phyloP scores from a whole-genome alignment of 140 eudicot species.

The Anethum foeniculum region DNA sequence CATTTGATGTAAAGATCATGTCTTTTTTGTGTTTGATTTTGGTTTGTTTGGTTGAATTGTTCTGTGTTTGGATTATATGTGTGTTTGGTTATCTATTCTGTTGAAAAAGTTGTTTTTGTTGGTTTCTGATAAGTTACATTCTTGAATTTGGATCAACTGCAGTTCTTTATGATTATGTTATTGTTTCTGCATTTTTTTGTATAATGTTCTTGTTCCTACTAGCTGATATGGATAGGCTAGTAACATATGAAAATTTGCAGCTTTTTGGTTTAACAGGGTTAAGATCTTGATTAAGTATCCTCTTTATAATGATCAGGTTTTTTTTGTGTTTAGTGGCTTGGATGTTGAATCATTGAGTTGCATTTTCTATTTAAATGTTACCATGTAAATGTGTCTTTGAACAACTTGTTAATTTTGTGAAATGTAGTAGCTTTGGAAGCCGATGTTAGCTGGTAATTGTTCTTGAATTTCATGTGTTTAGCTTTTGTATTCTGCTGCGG shows the following conservation, averaged over 20 bases:
- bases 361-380: background rate
- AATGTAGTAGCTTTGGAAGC: background rate
- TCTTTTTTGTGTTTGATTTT: background rate
- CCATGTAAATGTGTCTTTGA: background rate
- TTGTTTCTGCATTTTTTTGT: background rate
- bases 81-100: background rate
- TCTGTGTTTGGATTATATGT: background rate
- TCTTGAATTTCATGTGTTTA: constrained; percentile 1
- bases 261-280: background rate
- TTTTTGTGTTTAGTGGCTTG: background rate
- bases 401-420: background rate
- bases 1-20: background rate
- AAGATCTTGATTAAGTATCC: constrained; percentile 12
- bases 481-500: constrained; percentile 3
- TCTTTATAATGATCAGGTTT: constrained; percentile 8
- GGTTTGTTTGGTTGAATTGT: background rate
- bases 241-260: background rate
- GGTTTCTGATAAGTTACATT: constrained; percentile 3
- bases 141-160: constrained; percentile 18
- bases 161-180: background rate
- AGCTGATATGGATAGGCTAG: background rate
- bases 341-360: background rate
- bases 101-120: background rate
- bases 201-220: background rate
- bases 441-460: constrained; percentile 4